Evolutionary conservation across 805 yeast species (phyloP), one percentile per base, ranked within the genome.

Genomic region (Lipomyces starkeyi): DNA sequence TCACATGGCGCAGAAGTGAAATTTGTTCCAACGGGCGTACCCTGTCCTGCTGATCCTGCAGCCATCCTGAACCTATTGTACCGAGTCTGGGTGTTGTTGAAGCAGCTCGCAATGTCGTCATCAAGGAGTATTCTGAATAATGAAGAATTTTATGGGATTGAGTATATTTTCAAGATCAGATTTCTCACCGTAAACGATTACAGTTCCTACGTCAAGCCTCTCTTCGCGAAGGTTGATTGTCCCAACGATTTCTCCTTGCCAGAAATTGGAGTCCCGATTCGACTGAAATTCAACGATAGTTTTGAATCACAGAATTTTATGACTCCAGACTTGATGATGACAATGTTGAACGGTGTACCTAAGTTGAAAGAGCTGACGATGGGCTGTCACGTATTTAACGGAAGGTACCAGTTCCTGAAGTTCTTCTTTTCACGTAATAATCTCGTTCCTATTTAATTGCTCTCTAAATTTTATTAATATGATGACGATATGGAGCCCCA

Each of bases 21-120:
- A n/a, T 43, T 43, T 43, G 22, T 43, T 7, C 49, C 49, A n/a
- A 43, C 9, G 0, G 22, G 25, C n/a, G 40, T 37, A 11, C 3
- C 40, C 11, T 43, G 8, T 43, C 22, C 49, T 7, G 25, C 9
- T 17, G 49, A 43, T n/a, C 49, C 22, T 17, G 22, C 3, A 17
- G 9, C 9, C 11, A 43, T 43, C 14, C 49, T 22, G 20, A 17
- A 43, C 14, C 49, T 43, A n/a, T 43, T 43, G 7, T 43, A n/a
- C 25, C 49, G 49, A 7, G 20, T 43, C 11, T 43, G 49, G 49
- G 22, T 17, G 25, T n/a, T 43, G 49, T n/a, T 43, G 49, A 43
- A n/a, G 49, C 49, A 17, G 49, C 49, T 43, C 22, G 49, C 49
- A 43, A 17, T 43, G 49, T 43, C 49, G 20, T 43, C 49, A n/a